Conservation (phyloP, 2,329 filamentous ascomycete genomes). For the Colletotrichum cereale region DNA sequence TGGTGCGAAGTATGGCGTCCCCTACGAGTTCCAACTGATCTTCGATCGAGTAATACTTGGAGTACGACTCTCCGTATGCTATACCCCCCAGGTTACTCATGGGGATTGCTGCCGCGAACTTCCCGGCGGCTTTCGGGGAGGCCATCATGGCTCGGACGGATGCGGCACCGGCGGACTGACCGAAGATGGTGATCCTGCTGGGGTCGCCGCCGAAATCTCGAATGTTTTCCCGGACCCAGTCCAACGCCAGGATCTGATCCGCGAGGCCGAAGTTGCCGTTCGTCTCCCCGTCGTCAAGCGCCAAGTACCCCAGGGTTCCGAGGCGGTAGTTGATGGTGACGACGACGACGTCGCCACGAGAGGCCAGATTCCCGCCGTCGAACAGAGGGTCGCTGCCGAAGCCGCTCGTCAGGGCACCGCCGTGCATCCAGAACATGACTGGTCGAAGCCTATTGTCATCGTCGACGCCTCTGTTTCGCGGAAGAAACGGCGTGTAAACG, state of each 20-base stretch:
- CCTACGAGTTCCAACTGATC: conserved; percentile 63
- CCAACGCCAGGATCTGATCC: conserved; percentile 62
- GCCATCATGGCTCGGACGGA: conserved; percentile 65
- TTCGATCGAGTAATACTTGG: conserved; percentile 68
- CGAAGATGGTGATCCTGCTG: conserved; percentile 67
- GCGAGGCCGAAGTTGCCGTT: conserved; percentile 63
- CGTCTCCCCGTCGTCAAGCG: conserved; percentile 59
- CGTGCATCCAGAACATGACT: conserved; percentile 62
- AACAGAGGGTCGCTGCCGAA: conserved; percentile 58
- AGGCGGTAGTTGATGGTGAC: conserved; percentile 73
- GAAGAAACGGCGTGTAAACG: conserved; percentile 57
- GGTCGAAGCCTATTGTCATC: conserved; percentile 54
- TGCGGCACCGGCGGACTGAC: conserved; percentile 65
- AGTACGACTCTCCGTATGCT: conserved; percentile 69
- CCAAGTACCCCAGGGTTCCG: conserved; percentile 69
- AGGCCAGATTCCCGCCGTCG: conserved; percentile 59
- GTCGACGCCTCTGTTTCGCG: conserved; percentile 44
- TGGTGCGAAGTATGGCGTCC: conserved; percentile 62
- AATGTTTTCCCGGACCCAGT: conserved; percentile 65
- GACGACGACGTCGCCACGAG: conserved; percentile 62
- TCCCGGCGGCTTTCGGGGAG: conserved; percentile 59
- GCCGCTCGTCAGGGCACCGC: conserved; percentile 56
- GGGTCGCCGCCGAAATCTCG: conserved; percentile 68
- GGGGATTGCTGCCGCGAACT: conserved; percentile 61
- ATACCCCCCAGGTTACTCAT: conserved; percentile 57